Percentiles rank a stretch among this genome's conserved stretches.
Conservation (phyloP, 2,329 filamentous ascomycete species). For the Calonectria pseudoturangicola region DNA sequence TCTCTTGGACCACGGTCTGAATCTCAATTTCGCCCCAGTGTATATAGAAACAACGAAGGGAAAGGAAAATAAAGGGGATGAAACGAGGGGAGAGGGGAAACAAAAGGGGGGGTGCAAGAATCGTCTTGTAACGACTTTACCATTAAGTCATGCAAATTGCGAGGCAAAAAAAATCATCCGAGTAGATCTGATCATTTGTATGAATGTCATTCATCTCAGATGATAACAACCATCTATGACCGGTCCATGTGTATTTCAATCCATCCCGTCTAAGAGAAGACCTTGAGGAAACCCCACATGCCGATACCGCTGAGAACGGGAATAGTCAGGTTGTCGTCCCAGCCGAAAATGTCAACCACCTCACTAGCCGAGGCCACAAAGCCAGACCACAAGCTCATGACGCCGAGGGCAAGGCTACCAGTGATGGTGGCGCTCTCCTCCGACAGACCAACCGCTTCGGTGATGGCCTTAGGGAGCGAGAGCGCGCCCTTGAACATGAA, state of each 20-base stretch:
- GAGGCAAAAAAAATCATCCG: background rate
- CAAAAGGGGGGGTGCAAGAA: conserved; percentile 33
- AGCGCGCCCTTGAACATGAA: conserved; percentile 88
- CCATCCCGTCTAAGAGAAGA: conserved; percentile 78
- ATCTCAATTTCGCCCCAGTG: conserved; percentile 30
- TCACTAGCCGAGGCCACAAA: conserved; percentile 92
- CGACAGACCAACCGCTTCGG: conserved; percentile 77
- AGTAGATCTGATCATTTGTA: conserved; percentile 9
- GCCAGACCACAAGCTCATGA: conserved; percentile 92
- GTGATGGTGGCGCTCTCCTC: conserved; percentile 76
- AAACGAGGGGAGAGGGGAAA: conserved; percentile 35
- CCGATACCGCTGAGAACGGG: conserved; percentile 92
- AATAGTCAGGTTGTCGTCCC: conserved; percentile 99
- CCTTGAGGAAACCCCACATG: conserved; percentile 92
- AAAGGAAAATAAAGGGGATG: conserved; percentile 42
- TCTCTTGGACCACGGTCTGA: conserved; percentile 22
- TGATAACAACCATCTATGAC: conserved; percentile 1
- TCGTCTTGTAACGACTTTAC: conserved; percentile 45
- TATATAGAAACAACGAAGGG: conserved; percentile 38
- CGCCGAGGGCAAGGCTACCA: conserved; percentile 83
- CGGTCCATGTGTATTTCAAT: conserved; percentile 20
- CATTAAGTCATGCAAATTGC: conserved; percentile 26
- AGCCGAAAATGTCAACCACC: conserved; percentile 91
- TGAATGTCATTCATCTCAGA: conserved; percentile 2
- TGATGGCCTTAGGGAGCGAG: conserved; percentile 77